Evolutionary conservation across 805 yeast genomes (phyloP).

Genomic region (Saccharomycopsis javanensis): DNA sequence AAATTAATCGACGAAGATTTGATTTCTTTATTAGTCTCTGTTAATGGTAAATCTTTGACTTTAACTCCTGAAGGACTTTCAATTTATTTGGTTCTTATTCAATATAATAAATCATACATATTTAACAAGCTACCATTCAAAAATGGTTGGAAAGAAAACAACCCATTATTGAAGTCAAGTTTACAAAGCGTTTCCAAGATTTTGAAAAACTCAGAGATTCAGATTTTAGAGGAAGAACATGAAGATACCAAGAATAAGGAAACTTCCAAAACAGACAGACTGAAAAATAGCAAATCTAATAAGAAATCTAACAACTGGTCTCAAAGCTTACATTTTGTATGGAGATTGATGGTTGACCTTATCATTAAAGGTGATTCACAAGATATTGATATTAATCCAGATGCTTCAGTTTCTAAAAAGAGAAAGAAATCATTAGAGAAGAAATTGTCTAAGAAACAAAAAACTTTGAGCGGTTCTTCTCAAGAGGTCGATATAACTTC

Average conservation of each 20-base stretch:
- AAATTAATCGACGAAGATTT: slow-evolving; percentile 18
- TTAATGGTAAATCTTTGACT: slow-evolving; percentile 46
- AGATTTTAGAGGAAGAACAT: slow-evolving; percentile 30
- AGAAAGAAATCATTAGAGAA: slow-evolving; percentile 30
- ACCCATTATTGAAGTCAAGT: slow-evolving; percentile 70
- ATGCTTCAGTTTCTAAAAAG: slow-evolving; percentile 28
- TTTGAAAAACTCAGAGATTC: slow-evolving; percentile 45
- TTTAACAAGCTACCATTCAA: slow-evolving; percentile 19
- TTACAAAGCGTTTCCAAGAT: slow-evolving; percentile 50
- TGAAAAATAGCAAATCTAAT: slow-evolving; percentile 31
- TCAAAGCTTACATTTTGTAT: slow-evolving; percentile 66
- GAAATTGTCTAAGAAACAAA: slow-evolving; percentile 21
- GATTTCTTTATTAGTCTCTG: slow-evolving; percentile 29
- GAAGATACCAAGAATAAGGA: slow-evolving; percentile 25
- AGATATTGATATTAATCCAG: neutral
- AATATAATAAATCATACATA: slow-evolving; percentile 19
- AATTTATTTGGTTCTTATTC: slow-evolving; percentile 47
- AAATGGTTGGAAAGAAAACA: slow-evolving; percentile 53
- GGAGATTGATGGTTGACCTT: slow-evolving; percentile 50
- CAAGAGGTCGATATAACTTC: slow-evolving; percentile 15
- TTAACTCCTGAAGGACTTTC: slow-evolving; percentile 76
- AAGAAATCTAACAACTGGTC: slow-evolving; percentile 58
- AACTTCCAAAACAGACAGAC: slow-evolving; percentile 17
- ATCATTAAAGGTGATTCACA: slow-evolving; percentile 22
- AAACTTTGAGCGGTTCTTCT: slow-evolving; percentile 19